phyloP scores from a whole-genome alignment of 257 asterid species.

The Solanum tacnaense region DNA sequence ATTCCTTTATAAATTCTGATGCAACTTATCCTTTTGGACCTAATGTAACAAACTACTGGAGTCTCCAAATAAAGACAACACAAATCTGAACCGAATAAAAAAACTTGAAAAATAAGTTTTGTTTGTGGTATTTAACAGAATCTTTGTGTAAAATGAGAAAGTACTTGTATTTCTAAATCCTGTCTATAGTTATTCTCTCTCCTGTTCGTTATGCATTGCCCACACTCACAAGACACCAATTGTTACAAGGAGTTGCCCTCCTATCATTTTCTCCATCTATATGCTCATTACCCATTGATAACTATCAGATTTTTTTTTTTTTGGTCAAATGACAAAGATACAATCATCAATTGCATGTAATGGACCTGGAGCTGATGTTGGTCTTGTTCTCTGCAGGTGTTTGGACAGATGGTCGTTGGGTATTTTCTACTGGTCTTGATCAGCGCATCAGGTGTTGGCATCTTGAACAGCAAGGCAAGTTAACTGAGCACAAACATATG shows the following conservation, averaged over 20 bases:
- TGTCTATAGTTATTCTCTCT: background rate
- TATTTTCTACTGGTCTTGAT: slow-evolving; percentile 87
- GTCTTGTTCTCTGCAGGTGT: slow-evolving; percentile 33
- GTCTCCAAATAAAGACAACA: background rate
- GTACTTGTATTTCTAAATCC: background rate
- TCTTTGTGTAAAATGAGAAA: background rate
- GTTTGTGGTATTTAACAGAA: background rate
- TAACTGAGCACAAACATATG: slow-evolving; percentile 49
- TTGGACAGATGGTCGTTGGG: slow-evolving; percentile 92
- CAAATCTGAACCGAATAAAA: background rate
- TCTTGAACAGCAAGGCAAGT: slow-evolving; percentile 26
- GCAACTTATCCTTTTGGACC: background rate
- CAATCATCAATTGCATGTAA: background rate
- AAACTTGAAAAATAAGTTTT: background rate
- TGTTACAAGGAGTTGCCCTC: background rate
- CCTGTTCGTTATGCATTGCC: background rate
- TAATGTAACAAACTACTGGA: background rate
- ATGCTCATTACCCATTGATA: background rate
- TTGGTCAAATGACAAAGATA: background rate
- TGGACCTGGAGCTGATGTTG: background rate
- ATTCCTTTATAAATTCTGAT: background rate
- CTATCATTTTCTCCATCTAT: background rate
- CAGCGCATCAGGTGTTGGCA: slow-evolving; percentile 92
- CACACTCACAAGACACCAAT: background rate
- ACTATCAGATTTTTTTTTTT: background rate